Evolutionary conservation across 371 early-diverging fungal species (phyloP), one percentile per base, ranked within the genome.

Genomic region (Syncephalastrum contaminatum): DNA sequence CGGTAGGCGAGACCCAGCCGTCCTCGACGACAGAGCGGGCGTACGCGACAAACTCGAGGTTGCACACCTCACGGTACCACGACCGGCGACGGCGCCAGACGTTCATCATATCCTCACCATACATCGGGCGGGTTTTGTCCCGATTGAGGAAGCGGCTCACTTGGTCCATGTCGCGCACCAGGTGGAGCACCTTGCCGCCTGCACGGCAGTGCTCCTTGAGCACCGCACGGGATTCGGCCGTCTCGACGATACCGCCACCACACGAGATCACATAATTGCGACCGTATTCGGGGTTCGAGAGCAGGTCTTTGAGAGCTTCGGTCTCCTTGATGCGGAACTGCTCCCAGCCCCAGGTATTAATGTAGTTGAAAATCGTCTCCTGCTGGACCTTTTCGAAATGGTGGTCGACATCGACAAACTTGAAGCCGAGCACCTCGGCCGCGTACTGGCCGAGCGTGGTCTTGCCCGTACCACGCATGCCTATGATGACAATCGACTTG

Each of bases 401-500:
- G 3, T 82, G 82, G 70, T 98, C 98, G 56, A 96, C 83, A 67
- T 98, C 98, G 12, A 96, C 70, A 63, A 94, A 96, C 19, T 75
- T 60, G 10, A 87, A 87, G 3, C 82, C 76, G 20, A 96, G 69
- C 0, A 69, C 65, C 22, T 68, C 69, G 4, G 96, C 91, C 3
- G 89, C 89, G 22, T 85, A 76, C 24, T 73, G 80, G 16, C 97
- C 96, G 59, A 94, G 49, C 2, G 91, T 85, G 0, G 97, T 92
- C 75, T 98, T 98, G 45, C 98, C 98, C 2, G 88, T 96, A 16
- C 97, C 97, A 52, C 98, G 90, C 98, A 98, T 97, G 43, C 98
- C 98, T 58, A 97, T 88, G 20, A 98, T 72, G 6, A 97, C 85
- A 40, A 96, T 77, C 4, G 91, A 85, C n/a, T 75, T 70, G 27